A percentile compares a stretch with the other conserved stretches of the same genome.
These are phyloP conservation scores for Crucibulum laeve DNA, from an alignment of 768 basidiomycete genomes.

Conservation along the genomic window DNA sequence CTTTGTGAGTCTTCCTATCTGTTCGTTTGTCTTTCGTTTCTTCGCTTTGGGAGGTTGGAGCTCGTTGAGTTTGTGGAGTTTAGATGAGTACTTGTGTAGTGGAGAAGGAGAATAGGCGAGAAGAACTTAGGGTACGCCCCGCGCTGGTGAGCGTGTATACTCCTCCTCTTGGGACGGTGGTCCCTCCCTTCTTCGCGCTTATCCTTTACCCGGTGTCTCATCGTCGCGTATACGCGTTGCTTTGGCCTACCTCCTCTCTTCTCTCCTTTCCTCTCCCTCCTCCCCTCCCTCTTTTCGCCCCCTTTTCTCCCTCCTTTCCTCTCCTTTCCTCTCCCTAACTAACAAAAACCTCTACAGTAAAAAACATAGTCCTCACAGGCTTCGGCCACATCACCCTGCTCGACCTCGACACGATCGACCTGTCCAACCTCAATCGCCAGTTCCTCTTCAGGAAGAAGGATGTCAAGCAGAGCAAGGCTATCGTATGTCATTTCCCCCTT, in stretches of 20 bases:
- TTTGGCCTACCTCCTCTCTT: too few relatives aligned
- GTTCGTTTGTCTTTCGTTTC: neutral
- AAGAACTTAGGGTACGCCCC: too few relatives aligned
- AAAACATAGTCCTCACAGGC: slow-evolving; percentile 91
- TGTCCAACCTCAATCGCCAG: slow-evolving; percentile 95
- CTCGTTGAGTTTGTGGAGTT: too few relatives aligned
- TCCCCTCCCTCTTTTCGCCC: too few relatives aligned
- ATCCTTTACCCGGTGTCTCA: too few relatives aligned
- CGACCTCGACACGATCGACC: slow-evolving; percentile 97
- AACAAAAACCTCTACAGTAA: slow-evolving; percentile 51
- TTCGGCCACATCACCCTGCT: slow-evolving; percentile 91
- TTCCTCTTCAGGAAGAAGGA: slow-evolving; percentile 97
- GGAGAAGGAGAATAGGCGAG: too few relatives aligned
- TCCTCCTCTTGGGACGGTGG: too few relatives aligned
- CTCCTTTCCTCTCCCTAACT: neutral
- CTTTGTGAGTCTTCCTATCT: slow-evolving; percentile 48
- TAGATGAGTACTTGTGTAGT: too few relatives aligned
- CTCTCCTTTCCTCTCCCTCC: too few relatives aligned
- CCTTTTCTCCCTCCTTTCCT: neutral
- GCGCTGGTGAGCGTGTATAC: too few relatives aligned
- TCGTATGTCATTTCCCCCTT: slow-evolving; percentile 43
- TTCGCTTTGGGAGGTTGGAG: neutral
- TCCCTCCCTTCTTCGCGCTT: too few relatives aligned
- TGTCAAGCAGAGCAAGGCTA: slow-evolving; percentile 92
- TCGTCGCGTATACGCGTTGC: too few relatives aligned